Conservation (phyloP, 148 eudicot species). For the Dysphania ambrosioides region DNA sequence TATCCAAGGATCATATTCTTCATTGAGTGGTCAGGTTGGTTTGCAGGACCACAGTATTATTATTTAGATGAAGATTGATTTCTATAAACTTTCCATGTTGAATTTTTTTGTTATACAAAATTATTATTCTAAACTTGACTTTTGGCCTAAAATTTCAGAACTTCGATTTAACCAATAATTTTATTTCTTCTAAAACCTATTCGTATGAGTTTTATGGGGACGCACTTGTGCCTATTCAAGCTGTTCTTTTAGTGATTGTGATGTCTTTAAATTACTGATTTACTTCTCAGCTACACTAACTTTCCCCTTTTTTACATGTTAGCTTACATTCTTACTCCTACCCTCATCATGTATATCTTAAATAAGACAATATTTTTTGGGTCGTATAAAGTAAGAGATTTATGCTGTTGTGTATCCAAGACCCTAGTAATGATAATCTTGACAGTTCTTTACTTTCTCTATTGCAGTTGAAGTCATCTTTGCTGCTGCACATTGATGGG, state of each 20-base stretch:
- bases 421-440: neutral
- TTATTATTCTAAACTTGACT: neutral
- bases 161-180: neutral
- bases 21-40: too few relatives aligned
- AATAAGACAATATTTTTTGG: neutral
- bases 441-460: constrained; percentile 4
- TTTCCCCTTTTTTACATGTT: neutral
- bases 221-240: neutral
- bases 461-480: constrained; percentile 75
- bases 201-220: neutral
- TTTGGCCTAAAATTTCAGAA: neutral
- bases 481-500: constrained; percentile 89
- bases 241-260: neutral
- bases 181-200: neutral
- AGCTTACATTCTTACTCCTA: neutral
- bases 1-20: too few relatives aligned
- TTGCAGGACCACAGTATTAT: neutral
- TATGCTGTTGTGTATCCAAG: neutral
- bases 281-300: neutral
- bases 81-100: neutral
- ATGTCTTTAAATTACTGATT: neutral
- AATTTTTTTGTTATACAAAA: too few relatives aligned
- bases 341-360: neutral
- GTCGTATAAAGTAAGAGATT: neutral
- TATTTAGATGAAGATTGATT: neutral